These are phyloP conservation scores for Hypoxylon intermedium DNA, from an alignment of 495 filamentous ascomycete species.

Conservation along the genomic window DNA sequence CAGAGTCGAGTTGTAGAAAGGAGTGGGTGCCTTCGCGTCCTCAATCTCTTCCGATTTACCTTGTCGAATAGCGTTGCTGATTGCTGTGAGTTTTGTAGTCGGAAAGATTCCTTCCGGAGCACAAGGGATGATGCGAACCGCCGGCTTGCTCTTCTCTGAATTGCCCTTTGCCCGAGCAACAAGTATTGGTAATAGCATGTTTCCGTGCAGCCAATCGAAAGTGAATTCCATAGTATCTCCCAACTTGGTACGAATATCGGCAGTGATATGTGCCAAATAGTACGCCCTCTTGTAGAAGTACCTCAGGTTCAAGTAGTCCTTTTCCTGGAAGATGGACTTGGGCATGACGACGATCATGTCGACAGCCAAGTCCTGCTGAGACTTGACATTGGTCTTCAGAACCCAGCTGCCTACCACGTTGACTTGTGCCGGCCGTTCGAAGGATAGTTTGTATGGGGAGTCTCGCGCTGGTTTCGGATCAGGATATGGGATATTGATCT, in stretches of 20 bases:
- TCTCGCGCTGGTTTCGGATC: conserved; percentile 74
- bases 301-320: conserved; percentile 90
- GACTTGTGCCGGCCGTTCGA: conserved; percentile 74
- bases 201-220: conserved; percentile 76
- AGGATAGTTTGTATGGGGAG: conserved; percentile 80
- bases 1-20: conserved; percentile 89
- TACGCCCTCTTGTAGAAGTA: conserved; percentile 96
- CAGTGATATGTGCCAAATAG: conserved; percentile 82
- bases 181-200: conserved; percentile 77
- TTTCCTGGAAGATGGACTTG: conserved; percentile 78
- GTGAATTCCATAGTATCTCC: conserved; percentile 61
- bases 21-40: conserved; percentile 62
- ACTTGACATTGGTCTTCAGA: conserved; percentile 72
- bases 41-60: conserved; percentile 43
- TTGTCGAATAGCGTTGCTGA: conserved; percentile 72
- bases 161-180: conserved; percentile 50
- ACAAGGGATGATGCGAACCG: conserved; percentile 81
- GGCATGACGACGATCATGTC: conserved; percentile 92
- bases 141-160: conserved; percentile 56
- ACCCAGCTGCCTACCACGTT: conserved; percentile 91
- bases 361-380: conserved; percentile 62
- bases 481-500: conserved; percentile 79
- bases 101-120: conserved; percentile 71
- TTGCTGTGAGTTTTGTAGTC: conserved; percentile 68
- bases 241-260: conserved; percentile 67